Evolutionary conservation across 208 protist genomes (phyloP), one percentile per base, ranked within the genome.

Genomic region (Lotmaria passim): DNA sequence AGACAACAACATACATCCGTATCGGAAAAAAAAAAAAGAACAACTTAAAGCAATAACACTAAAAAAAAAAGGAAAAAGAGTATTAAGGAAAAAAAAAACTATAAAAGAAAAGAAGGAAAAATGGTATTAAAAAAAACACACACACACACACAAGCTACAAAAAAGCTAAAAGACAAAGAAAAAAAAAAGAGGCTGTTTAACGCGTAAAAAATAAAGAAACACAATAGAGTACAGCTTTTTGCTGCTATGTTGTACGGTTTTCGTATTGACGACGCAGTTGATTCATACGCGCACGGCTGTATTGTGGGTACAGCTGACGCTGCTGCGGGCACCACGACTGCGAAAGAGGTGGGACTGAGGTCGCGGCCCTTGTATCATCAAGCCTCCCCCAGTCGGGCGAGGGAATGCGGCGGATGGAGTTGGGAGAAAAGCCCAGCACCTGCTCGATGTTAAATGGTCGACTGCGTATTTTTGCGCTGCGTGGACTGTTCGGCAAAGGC

Each of bases 21-120:
- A 59, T 11, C 36, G 5, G 28, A 59, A 59, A 61, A 73, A 36
- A 46, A 39, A 57, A 57, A 53, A 5, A 67, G 38, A 30, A 65
- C 38, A 52, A n/a, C 6, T 19, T 15, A 15, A 10, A 56, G 21
- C 28, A 56, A 56, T 50, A 21, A 50, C 10, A 10, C 5, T 24
- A 50, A 21, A 50, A 50, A 50, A 50, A 10, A 50, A 50, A 50
- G n/a, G 44, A 31, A 31, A 53, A 31, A 53, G 24, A 17, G 31
- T 17, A 1, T 12, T 14, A 3, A 30, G 3, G 28, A 15, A 55
- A 38, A 53, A 58, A 44, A 46, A 4, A 41, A 62, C 34, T 23
- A 50, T 17, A 11, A 28, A 14, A 66, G 3, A 0, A 53, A 15
- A 51, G 14, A 53, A 39, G 51, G 26, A 65, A 39, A 47, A 38